Base-by-base conservation (phyloP, 768 basidiomycete genomes). In the Tulasnella sp. region DNA sequence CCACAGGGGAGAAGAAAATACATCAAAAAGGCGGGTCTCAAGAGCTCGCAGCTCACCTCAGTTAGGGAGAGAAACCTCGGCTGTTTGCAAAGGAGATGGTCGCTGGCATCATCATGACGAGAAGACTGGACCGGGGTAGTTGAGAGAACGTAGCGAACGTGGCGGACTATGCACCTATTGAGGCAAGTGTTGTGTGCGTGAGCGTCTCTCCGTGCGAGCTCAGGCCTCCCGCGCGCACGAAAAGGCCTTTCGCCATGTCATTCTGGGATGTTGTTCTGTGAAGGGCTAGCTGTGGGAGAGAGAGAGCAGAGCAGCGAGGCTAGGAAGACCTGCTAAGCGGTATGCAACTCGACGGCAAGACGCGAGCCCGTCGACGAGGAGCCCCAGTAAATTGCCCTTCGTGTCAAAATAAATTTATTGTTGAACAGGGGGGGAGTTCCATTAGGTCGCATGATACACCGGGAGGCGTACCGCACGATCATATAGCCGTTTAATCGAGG, bases 191-290 rank as follows among this genome's bases (percentile, higher is more conserved):
- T 64, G 58, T 58, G 58, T 58, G 22, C 54, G 54, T 58, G 54
- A 58, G 54, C 29, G 2, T 12, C 31, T 64, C 7, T 64, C 14
- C 58, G 58, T 64, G 58, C 58, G 58, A 64, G 58, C 58, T 64
- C 58, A 64, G 58, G 58, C 58, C 58, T 64, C 58, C 58, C 58
- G 58, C 58, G 58, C 58, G 58, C 58, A 64, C 58, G 58, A 64
- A 64, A 64, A 34, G 58, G 29, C 58, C 31, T 64, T 64, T 25
- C 25, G 31, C 22, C 58, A 64, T 64, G 58, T 64, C 58, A 64
- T 64, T 64, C 58, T 64, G 31, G 58, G 58, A 64, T 64, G 58
- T 64, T 34, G 58, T 64, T 64, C 58, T 64, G 58, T 64, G 58
- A 64, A 64, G 58, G 58, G 58, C 58, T 17, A 31, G 58, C 58